A percentile compares a stretch with the other conserved stretches of the same genome.
Conservation (phyloP, 305 asterid species). For the Fraxinus baroniana region DNA sequence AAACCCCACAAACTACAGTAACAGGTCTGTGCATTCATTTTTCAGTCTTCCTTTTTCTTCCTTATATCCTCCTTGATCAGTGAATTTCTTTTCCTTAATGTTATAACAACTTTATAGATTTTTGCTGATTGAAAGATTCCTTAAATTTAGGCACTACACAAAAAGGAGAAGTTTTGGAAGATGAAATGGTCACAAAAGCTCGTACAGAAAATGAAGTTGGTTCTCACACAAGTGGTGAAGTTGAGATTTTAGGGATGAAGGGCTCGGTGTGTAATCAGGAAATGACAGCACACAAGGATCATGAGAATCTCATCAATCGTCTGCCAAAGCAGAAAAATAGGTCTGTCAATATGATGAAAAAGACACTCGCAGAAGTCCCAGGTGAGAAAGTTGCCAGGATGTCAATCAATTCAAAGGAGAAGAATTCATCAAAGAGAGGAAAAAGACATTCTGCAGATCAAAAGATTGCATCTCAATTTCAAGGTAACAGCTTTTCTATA, state of each 20-base stretch:
- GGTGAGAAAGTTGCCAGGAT: conserved; percentile 34
- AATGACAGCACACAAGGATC: conserved; percentile 12
- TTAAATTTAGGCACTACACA: conserved; percentile 25
- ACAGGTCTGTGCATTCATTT: conserved; percentile 36
- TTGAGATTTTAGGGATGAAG: conserved; percentile 15
- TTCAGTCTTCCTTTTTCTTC: not conserved
- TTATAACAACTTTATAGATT: not conserved
- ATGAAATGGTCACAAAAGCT: conserved; percentile 27
- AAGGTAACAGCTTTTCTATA: conserved; percentile 33
- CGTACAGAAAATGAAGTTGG: conserved; percentile 19
- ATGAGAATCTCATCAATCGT: conserved; percentile 25
- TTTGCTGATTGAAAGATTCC: conserved; percentile 18
- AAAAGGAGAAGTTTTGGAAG: conserved; percentile 21
- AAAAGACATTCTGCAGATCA: conserved; percentile 28
- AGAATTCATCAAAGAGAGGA: conserved; percentile 41
- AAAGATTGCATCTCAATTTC: conserved; percentile 34
- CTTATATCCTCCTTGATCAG: not conserved
- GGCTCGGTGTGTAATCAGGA: conserved; percentile 25
- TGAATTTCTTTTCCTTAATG: not conserved
- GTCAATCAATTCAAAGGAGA: conserved; percentile 33
- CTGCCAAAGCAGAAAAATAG: conserved; percentile 26
- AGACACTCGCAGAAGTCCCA: conserved; percentile 21
- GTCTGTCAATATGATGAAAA: conserved; percentile 24
- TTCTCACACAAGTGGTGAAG: conserved; percentile 31
- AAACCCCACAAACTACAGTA: conserved; percentile 17